Conservation (phyloP, 2,329 filamentous ascomycete genomes). For the Metarhizium guizhouense region DNA sequence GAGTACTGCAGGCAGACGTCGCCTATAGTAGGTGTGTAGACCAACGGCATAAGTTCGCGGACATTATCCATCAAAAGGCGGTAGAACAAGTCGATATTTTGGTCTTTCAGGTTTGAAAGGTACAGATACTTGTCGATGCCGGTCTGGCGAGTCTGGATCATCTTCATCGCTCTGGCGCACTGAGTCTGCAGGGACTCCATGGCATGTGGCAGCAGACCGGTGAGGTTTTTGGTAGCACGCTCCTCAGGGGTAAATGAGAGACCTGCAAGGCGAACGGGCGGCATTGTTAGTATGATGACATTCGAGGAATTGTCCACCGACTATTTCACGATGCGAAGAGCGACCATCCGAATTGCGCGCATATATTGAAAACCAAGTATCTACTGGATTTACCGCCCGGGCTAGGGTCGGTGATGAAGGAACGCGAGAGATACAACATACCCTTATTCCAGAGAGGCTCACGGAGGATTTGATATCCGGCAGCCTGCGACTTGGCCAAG, state of each 20-base stretch:
- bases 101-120: conserved; percentile 63
- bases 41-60: conserved; percentile 70
- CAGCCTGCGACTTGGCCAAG: conserved; percentile 39
- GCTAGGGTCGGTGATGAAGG: not conserved
- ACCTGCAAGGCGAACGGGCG: conserved; percentile 31
- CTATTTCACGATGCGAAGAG: not conserved
- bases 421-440: conserved; percentile 19
- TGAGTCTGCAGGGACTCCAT: conserved; percentile 53
- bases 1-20: conserved; percentile 97
- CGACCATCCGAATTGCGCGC: not conserved
- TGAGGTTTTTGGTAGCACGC: conserved; percentile 55
- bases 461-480: conserved; percentile 51
- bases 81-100: conserved; percentile 77
- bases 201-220: conserved; percentile 55
- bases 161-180: conserved; percentile 59
- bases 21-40: conserved; percentile 86
- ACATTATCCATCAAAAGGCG: conserved; percentile 69
- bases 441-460: conserved; percentile 60
- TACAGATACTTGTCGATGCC: conserved; percentile 78
- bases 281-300: not conserved
- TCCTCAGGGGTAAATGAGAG: conserved; percentile 57
- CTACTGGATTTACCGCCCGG: not conserved
- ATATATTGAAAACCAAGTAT: conserved; percentile 1
- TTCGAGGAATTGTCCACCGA: not conserved
- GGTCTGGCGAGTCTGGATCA: conserved; percentile 61